Conservation (phyloP, 768 basidiomycete genomes). For the Coprinopsis strossmayeri region DNA sequence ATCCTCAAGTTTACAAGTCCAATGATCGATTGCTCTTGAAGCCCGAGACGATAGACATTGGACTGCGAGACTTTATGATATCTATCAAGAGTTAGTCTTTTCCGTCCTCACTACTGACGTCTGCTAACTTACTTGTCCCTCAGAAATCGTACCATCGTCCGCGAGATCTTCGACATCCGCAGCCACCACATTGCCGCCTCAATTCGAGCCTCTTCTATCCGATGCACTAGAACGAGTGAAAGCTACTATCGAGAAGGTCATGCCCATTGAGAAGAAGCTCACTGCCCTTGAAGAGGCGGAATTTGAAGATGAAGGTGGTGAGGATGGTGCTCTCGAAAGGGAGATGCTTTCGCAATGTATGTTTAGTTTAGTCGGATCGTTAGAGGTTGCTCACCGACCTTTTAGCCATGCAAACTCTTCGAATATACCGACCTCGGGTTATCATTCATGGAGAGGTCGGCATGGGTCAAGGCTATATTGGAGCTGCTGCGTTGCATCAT, state of each 20-base stretch:
- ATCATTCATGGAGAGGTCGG: constrained; percentile 75
- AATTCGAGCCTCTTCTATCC: constrained; percentile 74
- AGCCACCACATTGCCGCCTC: constrained; percentile 78
- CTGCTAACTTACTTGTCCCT: constrained; percentile 5
- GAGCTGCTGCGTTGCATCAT: constrained; percentile 87
- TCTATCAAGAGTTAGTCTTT: constrained; percentile 82
- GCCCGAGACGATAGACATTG: constrained; percentile 78
- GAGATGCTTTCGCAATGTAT: constrained; percentile 85
- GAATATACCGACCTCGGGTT: constrained; percentile 86
- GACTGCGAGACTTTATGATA: constrained; percentile 93
- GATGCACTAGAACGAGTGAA: constrained; percentile 68
- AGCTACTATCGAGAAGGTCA: constrained; percentile 56
- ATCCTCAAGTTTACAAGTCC: constrained; percentile 96
- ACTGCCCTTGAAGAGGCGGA: constrained; percentile 92
- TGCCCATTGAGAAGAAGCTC: constrained; percentile 77
- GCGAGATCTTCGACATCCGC: constrained; percentile 84
- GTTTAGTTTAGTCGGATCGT: constrained; percentile 16
- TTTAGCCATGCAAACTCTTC: constrained; percentile 84
- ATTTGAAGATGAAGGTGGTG: constrained; percentile 71
- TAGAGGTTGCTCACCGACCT: neutral
- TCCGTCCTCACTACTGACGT: constrained; percentile 1
- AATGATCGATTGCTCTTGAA: constrained; percentile 78
- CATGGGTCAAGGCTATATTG: constrained; percentile 90
- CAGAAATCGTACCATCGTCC: constrained; percentile 92
- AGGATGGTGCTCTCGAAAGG: constrained; percentile 80